Percentiles rank a stretch among this genome's conserved stretches.
Evolutionary conservation across 148 eudicot genomes (phyloP).

Genomic region (Beta vulgaris): DNA sequence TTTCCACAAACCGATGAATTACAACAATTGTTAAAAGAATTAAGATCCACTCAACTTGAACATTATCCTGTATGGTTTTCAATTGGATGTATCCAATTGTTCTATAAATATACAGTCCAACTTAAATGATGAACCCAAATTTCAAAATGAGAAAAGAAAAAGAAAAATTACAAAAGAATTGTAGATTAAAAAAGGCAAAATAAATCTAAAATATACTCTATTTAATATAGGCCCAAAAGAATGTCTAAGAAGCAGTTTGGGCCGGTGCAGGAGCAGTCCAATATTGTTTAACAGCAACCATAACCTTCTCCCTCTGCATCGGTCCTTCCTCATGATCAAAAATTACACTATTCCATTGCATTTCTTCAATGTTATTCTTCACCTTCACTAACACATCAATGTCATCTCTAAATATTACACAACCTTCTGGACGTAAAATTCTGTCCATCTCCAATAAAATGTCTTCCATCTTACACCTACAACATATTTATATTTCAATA

Average conservation of each 20-base stretch:
- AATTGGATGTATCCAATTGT: too few relatives aligned
- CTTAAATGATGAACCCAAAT: too few relatives aligned
- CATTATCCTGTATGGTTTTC: too few relatives aligned
- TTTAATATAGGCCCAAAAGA: not conserved
- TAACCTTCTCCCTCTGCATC: conserved; percentile 52
- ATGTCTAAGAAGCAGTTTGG: conserved; percentile 24
- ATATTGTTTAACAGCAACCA: conserved; percentile 77
- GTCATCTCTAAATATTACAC: conserved; percentile 75
- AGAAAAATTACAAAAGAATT: not conserved
- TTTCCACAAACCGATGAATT: too few relatives aligned
- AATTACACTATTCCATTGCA: conserved; percentile 62
- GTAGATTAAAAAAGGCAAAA: not conserved
- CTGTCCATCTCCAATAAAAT: conserved; percentile 87
- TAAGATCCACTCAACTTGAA: too few relatives aligned
- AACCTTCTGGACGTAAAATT: conserved; percentile 65
- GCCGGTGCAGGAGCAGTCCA: conserved; percentile 57
- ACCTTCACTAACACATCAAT: conserved; percentile 54
- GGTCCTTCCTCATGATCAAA: conserved; percentile 77
- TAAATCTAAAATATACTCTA: not conserved
- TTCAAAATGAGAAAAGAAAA: too few relatives aligned
- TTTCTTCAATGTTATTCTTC: conserved; percentile 48
- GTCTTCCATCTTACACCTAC: conserved; percentile 67
- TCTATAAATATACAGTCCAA: not conserved
- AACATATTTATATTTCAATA: too few relatives aligned
- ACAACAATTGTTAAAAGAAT: too few relatives aligned